phyloP scores from a whole-genome alignment of 805 yeast genomes.

The Vanderwaltozyma tropicalis region DNA sequence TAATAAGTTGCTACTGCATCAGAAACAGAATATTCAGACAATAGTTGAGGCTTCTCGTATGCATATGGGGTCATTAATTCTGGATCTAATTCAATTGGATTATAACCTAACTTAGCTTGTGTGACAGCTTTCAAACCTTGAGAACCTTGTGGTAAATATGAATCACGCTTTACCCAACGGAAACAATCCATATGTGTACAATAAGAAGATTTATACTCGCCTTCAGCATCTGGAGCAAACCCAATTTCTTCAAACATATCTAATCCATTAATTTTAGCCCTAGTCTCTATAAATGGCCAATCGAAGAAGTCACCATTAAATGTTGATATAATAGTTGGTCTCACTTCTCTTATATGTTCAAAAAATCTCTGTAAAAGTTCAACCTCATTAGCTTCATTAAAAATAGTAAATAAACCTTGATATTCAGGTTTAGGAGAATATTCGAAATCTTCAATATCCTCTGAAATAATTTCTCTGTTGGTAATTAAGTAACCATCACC shows the following conservation, averaged over 20 bases:
- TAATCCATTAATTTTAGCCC: constrained; percentile 75
- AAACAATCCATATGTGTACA: constrained; percentile 97
- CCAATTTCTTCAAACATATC: constrained; percentile 92
- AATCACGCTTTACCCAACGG: constrained; percentile 96
- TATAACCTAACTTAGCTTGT: constrained; percentile 87
- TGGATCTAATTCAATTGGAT: constrained; percentile 94
- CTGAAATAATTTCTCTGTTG: constrained; percentile 85
- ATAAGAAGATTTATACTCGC: constrained; percentile 83
- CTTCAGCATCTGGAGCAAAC: constrained; percentile 78
- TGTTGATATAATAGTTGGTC: constrained; percentile 95
- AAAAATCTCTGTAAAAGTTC: constrained; percentile 67
- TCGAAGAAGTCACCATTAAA: constrained; percentile 98
- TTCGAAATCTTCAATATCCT: constrained; percentile 93
- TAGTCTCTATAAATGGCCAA: constrained; percentile 94
- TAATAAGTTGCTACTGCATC: constrained; percentile 99
- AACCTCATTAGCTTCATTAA: constrained; percentile 81
- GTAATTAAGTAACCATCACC: constrained; percentile 94
- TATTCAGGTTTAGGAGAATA: constrained; percentile 96
- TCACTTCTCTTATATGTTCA: constrained; percentile 78
- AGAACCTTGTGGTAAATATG: constrained; percentile 95
- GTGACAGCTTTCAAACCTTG: constrained; percentile 98
- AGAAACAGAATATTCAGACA: constrained; percentile 95
- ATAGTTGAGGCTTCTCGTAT: constrained; percentile 77
- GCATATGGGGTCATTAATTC: constrained; percentile 98
- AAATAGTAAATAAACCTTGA: constrained; percentile 80